Evolutionary conservation across 2,329 filamentous ascomycete species (phyloP), one percentile per base, ranked within the genome.

Genomic region (Fusarium torreyae): DNA sequence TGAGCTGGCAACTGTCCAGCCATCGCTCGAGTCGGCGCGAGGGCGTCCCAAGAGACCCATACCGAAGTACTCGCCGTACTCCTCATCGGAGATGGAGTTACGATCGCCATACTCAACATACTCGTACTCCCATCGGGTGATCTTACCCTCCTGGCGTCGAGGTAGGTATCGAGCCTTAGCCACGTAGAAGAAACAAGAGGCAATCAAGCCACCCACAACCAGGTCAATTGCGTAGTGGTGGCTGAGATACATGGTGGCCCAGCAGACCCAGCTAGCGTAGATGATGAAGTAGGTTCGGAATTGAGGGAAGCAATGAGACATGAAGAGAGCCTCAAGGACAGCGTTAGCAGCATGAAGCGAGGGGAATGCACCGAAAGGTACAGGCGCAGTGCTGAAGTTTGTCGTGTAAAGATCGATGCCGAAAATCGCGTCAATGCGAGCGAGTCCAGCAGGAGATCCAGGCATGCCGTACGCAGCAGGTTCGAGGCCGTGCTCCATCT

Each of bases 161-260:
- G 95, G 94, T 43, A 98, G 82, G 83, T 93, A 97, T 62, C 90
- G 89, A 42, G 91, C 88, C 77, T 93, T 92, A 58, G 92, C 89
- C 65, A 94, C 88, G 81, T 95, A 97, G 85, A 93, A 98, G 61
- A 92, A 89, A 51, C 92, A 84, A 14, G 91, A 91, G 24, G 94
- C 92, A 63, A 94, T 85, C 63, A 97, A 84, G 77, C 91, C 94
- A 72, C 95, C 95, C 36, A 88, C 93, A 26, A 98, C 93, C 51
- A 98, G 85, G 79, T 98, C 95, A 40, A 98, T 92, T 33, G 94
- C 95, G 78, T 98, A 98, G 83, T 98, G 95, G 81, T 98, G 95
- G 76, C 93, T 97, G 53, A 98, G 88, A 78, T 98, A 98, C 94
- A 98, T 97, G 72, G 95, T 98, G 14, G 94, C 92, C 94, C 95